Base-by-base conservation (phyloP, 441 rosid genomes). In the Macaranga tanarius region DNA sequence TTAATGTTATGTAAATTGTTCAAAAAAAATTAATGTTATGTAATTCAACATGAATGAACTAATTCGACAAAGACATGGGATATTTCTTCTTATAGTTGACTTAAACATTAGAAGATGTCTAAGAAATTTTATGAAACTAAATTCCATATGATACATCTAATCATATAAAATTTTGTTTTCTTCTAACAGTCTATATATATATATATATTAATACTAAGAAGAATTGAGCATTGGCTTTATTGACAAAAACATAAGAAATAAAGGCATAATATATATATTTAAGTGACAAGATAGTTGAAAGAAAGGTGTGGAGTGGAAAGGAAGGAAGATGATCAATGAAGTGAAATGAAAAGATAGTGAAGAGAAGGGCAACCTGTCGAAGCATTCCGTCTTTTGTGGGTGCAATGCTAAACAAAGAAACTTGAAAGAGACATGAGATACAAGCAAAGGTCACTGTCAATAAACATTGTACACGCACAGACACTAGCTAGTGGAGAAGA, bases 401-500 rank as follows among this genome's bases (percentile, higher is more conserved):
- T 89, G 88, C 86, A 86, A 84, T 85, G 89, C 88, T 86, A 87
- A 87, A 84, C 69, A 75, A 55, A 91, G 98, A 79, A 89, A 86
- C 10, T 44, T 84, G 93, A 90, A 73, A 79, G 76, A 42, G 95
- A 92, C 92, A 58, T 72, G 78, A 74, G 85, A 80, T 67, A 57
- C 55, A 75, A 72, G 79, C 93, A 81, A 76, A 80, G 73, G 80
- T 77, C 80, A 69, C 42, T 40, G 12, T 70, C 75, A 65, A 52
- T 16, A 13, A 52, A 52, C 23, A 52, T 5, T 17, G 57, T 28
- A 15, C 59, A 25, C 8, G 4, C 1, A 38, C 50, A 57, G 7
- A 40, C 57, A 62, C 10, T 20, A 66, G 58, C 61, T 66, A 23
- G 44, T 65, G 54, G 59, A 67, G 67, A 26, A 67, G 42, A 42